Conservation (phyloP, 2,329 filamentous ascomycete genomes). For the Pseudogymnoascus sp. region DNA sequence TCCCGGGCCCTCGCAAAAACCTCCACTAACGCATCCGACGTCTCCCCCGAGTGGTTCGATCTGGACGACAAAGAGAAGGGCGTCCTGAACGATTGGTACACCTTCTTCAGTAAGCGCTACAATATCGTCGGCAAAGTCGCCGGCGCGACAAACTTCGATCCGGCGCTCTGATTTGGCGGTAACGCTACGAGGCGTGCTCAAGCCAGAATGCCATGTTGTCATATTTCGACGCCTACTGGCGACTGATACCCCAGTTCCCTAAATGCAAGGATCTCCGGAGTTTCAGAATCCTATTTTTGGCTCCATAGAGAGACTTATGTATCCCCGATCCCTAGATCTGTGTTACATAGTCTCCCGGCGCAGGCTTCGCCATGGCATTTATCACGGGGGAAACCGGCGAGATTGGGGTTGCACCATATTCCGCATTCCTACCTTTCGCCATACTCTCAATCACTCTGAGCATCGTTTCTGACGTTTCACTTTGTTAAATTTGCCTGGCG, state of each 20-base stretch:
- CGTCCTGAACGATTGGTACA: constrained; percentile 84
- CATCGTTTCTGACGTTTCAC: neutral
- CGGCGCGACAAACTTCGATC: constrained; percentile 49
- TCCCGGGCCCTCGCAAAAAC: constrained; percentile 85
- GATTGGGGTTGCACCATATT: neutral
- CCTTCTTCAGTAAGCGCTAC: constrained; percentile 94
- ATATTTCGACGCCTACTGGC: neutral
- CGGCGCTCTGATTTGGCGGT: neutral
- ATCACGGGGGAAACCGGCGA: neutral
- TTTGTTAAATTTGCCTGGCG: neutral
- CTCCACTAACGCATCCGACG: constrained; percentile 79
- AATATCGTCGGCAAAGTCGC: constrained; percentile 70
- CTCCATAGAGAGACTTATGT: neutral
- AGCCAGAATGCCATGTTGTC: neutral
- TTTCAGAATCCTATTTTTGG: neutral
- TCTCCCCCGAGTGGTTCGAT: constrained; percentile 72
- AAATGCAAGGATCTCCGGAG: neutral
- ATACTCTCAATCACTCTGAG: neutral
- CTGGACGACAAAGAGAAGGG: constrained; percentile 78
- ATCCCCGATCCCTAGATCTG: constrained; percentile 7
- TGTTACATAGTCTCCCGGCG: neutral
- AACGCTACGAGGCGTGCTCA: neutral
- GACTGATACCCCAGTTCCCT: neutral
- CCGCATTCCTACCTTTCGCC: neutral
- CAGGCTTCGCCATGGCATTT: neutral